A percentile compares a stretch with the other conserved stretches of the same genome.
Evolutionary conservation across 768 basidiomycete species (phyloP).

Genomic region (Leucocoprinus sp.): DNA sequence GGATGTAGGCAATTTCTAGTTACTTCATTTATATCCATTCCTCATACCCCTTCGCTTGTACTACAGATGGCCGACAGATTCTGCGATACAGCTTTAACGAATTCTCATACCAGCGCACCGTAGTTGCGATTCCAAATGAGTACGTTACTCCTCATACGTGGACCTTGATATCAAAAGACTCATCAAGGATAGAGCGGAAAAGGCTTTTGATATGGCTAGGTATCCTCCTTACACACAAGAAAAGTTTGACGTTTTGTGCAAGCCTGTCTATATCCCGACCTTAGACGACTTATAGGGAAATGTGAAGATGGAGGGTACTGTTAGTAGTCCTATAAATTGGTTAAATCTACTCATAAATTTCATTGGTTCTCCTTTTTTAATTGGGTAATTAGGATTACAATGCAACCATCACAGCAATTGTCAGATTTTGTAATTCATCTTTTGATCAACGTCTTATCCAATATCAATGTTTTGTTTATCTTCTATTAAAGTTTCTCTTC

Average conservation of each 20-base stretch:
- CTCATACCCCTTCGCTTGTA: too few species aligned
- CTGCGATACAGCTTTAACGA: slow-evolving; percentile 46
- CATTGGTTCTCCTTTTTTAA: too few species aligned
- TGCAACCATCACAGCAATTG: too few species aligned
- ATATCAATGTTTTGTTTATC: too few species aligned
- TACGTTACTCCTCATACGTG: slow-evolving; percentile 23
- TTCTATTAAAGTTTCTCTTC: too few species aligned
- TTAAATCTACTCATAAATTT: too few species aligned
- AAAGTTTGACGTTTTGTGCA: slow-evolving; percentile 23
- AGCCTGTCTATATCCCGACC: slow-evolving; percentile 3
- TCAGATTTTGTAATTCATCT: too few species aligned
- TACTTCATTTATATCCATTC: too few species aligned
- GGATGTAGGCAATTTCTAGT: slow-evolving; percentile 45
- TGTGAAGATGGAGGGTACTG: too few species aligned
- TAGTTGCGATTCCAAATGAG: slow-evolving; percentile 45
- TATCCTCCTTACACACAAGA: slow-evolving; percentile 48
- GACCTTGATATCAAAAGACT: background rate
- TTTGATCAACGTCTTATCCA: too few species aligned
- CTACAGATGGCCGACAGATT: slow-evolving; percentile 44
- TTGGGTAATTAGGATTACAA: too few species aligned
- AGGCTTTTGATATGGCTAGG: slow-evolving; percentile 24
- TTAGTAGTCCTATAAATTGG: too few species aligned
- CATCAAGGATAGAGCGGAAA: slow-evolving; percentile 29
- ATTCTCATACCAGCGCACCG: slow-evolving; percentile 42
- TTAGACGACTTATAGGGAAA: background rate